Base-by-base conservation (phyloP, 306 rosid species). In the Vigna radiata region DNA sequence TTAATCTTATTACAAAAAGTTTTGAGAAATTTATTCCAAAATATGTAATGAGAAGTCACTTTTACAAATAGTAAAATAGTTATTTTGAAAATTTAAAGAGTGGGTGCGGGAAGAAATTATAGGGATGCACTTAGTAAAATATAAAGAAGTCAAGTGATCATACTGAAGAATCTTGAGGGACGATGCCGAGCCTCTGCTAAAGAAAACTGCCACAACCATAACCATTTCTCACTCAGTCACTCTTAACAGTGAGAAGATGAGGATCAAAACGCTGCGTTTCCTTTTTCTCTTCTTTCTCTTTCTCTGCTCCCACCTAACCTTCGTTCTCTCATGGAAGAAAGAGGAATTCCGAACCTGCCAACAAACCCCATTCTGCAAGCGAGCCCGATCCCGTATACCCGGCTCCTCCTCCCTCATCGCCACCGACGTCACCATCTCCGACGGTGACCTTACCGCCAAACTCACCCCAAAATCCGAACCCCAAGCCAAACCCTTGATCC, bases 281-380 rank as follows among this genome's bases (percentile, higher is more conserved):
- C 46, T 9, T 12, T 9, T 41, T 41, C 46, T 41, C 10, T 79
- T 91, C 17, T 75, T 90, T 18, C 74, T 89, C 12, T 29, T 90
- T 18, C 72, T 89, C 12, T 29, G n/a, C 15, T 70, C 71, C 56
- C 82, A 80, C 66, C 76, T 83, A 5, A 68, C 41, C 79, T 59
- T 69, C 70, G 96, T 91, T 39, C 49, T 86, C 82, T 84, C 97
- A 1, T 95, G 99, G 99, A 95, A 92, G 78, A 92, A 85, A 68
- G 97, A 92, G 0, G 97, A 95, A 81, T 95, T 95, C 88, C 73
- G 97, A 48, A 91, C 72, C 91, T 95, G 99, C 66, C 69, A 92
- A 75, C 94, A 95, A 54, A 89, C 97, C 82, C 99, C 99, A 49
- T 95, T 95, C 82, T 95, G 99, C 89, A 90, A 92, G 71, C 91